Base-by-base conservation (phyloP, 2,329 filamentous ascomycete species). In the Ophidiomyces ophidiicola region DNA sequence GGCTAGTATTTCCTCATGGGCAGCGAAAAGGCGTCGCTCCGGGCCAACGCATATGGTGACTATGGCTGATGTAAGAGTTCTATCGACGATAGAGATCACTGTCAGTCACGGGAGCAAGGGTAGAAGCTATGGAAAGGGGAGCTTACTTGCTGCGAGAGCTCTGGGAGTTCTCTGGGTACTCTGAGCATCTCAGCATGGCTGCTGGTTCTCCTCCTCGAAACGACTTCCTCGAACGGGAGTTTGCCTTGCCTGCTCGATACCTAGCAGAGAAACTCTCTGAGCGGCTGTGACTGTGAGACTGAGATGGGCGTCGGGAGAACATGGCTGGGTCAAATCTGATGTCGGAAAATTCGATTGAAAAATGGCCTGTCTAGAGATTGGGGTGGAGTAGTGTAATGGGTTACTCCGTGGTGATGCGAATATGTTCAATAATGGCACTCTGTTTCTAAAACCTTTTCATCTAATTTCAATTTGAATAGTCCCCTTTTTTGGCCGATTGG, bases 1-100 rank as follows among this genome's bases (percentile, higher is more conserved):
- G 56, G 71, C 74, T 44, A 94, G 76, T 45, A 93, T 74, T 49
- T 90, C 81, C 66, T 93, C 83, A 59, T 94, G 87, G 5, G 85
- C 85, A 25, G 87, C 87, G 55, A 94, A 94, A 50, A 94, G 79
- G 15, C 87, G 77, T 58, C 86, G 79, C 49, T 87, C 80, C 4
- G 71, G 71, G n/a, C 84, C 84, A 50, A 92, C 75, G 50, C 82
- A 74, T 45, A 92, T 72, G 6, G 83, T 92, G 49, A 92, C 73
- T 55, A 90, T 83, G 31, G 80, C 67, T 2, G 79, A 80, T 18
- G 71, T 72, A 42, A 76, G 55, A 41, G 62, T 71, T 44, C 74
- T 79, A 11, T 11, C 11, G 5, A 20, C 8, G 11, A 26, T 17
- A 24, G 17, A 15, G 5, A 36, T n/a, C 29, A 17, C 15, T 15